Conservation (phyloP, 257 asterid genomes). For the Solanum chiquidenum region DNA sequence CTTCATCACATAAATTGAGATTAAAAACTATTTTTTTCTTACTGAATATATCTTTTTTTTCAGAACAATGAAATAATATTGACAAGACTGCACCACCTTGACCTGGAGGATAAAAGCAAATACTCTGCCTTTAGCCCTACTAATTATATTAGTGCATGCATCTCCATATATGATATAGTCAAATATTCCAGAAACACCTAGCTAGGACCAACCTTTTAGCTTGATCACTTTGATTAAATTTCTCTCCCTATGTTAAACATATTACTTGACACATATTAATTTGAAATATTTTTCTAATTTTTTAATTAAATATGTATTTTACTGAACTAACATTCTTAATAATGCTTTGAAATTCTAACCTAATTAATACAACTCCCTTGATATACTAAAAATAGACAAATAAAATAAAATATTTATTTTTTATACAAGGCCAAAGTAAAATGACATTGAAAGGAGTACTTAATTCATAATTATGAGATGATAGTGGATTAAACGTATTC, state of each 20-base stretch:
- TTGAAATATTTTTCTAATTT: accelerated
- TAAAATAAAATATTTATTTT: not conserved
- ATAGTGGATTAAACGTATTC: not conserved
- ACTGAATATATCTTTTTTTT: not conserved
- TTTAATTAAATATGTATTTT: not conserved
- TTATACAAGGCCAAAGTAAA: not conserved
- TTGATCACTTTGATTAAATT: not conserved
- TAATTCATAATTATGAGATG: not conserved
- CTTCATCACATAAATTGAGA: not conserved
- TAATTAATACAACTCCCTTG: not conserved
- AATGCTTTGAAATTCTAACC: not conserved
- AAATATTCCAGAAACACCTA: not conserved
- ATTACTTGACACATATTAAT: not conserved
- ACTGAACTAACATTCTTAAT: not conserved
- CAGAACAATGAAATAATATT: not conserved
- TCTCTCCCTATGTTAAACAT: not conserved
- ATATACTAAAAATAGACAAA: not conserved
- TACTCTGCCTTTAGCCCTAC: not conserved
- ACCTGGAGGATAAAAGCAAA: not conserved
- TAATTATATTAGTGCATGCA: not conserved
- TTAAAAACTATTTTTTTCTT: not conserved
- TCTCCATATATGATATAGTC: not conserved
- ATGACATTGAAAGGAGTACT: not conserved
- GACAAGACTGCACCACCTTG: not conserved
- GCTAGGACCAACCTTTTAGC: not conserved